phyloP scores from a whole-genome alignment of 305 asterid genomes.

The Withania somnifera region DNA sequence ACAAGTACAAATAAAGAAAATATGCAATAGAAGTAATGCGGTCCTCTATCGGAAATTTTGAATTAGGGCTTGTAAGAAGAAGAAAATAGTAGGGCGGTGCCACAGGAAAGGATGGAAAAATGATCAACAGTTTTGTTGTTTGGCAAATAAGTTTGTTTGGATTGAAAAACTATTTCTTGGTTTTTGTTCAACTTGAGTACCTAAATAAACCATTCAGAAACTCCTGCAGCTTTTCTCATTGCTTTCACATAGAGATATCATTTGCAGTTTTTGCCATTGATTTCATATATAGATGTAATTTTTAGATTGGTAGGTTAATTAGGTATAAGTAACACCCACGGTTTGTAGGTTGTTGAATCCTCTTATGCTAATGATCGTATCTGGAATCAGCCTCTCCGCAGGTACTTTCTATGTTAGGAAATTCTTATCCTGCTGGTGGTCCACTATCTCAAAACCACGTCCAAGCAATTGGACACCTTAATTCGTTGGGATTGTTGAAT shows the following conservation, averaged over 20 bases:
- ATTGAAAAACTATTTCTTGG: neutral
- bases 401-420: slow-evolving; percentile 66
- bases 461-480: slow-evolving; percentile 54
- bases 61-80: neutral
- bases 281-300: neutral
- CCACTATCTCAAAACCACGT: slow-evolving; percentile 66
- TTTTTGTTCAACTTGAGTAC: neutral
- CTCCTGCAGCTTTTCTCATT: neutral
- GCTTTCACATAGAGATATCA: neutral
- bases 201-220: neutral
- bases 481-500: slow-evolving; percentile 56
- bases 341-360: neutral
- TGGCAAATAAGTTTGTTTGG: neutral
- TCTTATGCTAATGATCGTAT: slow-evolving; percentile 13
- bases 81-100: neutral
- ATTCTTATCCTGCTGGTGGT: slow-evolving; percentile 59
- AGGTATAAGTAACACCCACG: neutral
- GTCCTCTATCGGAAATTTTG: neutral
- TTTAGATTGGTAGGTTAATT: neutral
- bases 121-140: neutral
- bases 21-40: neutral
- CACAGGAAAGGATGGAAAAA: neutral
- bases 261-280: neutral
- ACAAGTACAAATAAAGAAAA: neutral
- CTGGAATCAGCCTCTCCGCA: slow-evolving; percentile 64